These are phyloP conservation scores for Eucalyptus decipiens DNA, from an alignment of 345 rosid species.

Conservation along the genomic window DNA sequence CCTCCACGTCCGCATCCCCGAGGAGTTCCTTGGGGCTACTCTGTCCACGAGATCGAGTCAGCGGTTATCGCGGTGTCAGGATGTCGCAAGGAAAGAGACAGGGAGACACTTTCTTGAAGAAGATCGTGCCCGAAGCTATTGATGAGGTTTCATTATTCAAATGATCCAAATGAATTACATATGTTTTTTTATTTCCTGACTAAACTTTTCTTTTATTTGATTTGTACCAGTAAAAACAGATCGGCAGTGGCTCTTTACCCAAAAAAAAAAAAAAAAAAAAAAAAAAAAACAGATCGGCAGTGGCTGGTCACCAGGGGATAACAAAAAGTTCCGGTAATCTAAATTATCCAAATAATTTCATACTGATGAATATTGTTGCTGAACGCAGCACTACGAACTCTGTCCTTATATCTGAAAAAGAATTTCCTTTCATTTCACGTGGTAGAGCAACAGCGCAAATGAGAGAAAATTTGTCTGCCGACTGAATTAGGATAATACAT, in stretches of 20 bases:
- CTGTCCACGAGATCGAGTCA: not conserved
- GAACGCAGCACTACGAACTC: not conserved
- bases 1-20: not conserved
- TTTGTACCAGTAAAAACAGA: not conserved
- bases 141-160: not conserved
- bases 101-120: not conserved
- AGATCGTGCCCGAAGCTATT: not conserved
- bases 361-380: not conserved
- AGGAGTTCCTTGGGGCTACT: not conserved
- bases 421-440: not conserved
- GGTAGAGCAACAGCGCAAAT: too few relatives aligned
- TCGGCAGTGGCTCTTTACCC: too few relatives aligned
- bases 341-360: not conserved
- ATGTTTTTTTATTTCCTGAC: not conserved
- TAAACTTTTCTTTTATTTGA: not conserved
- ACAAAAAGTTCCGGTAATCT: not conserved
- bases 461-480: too few relatives aligned
- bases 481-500: too few relatives aligned
- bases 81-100: not conserved
- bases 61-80: not conserved
- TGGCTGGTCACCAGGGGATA: not conserved
- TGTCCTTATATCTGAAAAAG: not conserved
- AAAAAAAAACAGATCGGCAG: too few relatives aligned
- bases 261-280: too few relatives aligned
- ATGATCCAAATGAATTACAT: not conserved